A percentile compares a stretch with the other conserved stretches of the same genome.
phyloP scores from a whole-genome alignment of 1,139 yeast species.

The Pichia sp. region DNA sequence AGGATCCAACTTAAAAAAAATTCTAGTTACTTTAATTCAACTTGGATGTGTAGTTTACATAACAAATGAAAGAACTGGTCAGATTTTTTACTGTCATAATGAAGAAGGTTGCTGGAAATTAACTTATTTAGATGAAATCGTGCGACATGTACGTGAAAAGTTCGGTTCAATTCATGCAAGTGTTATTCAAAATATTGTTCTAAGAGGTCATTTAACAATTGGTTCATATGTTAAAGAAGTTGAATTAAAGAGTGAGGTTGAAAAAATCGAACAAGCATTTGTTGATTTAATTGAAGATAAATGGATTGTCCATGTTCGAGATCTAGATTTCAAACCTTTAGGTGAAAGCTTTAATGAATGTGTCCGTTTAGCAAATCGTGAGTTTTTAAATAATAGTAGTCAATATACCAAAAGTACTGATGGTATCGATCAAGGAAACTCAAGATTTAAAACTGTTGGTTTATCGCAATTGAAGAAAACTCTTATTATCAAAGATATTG shows the following conservation, averaged over 20 bases:
- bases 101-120: conserved; percentile 59
- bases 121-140: conserved; percentile 72
- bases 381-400: conserved; percentile 5
- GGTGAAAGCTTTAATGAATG: conserved; percentile 11
- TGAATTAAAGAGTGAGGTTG: conserved; percentile 19
- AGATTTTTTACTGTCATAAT: conserved; percentile 49
- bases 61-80: conserved; percentile 20
- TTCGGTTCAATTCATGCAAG: conserved; percentile 45
- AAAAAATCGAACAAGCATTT: conserved; percentile 28
- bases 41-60: conserved; percentile 50
- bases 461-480: conserved; percentile 58
- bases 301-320: conserved; percentile 49
- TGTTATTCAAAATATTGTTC: conserved; percentile 63
- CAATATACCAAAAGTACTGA: conserved; percentile 5
- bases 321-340: conserved; percentile 33
- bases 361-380: conserved; percentile 12
- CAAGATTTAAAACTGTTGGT: conserved; percentile 35
- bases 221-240: conserved; percentile 44
- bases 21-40: conserved; percentile 61
- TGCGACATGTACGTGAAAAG: conserved; percentile 43
- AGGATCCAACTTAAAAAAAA: conserved; percentile 41
- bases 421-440: conserved; percentile 17
- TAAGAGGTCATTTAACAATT: conserved; percentile 56
- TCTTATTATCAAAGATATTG: conserved; percentile 56
- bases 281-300: conserved; percentile 45